Percentiles rank a stretch among this genome's conserved stretches.
phyloP scores from a whole-genome alignment of 306 rosid genomes.

The Glycyrrhiza uralensis region DNA sequence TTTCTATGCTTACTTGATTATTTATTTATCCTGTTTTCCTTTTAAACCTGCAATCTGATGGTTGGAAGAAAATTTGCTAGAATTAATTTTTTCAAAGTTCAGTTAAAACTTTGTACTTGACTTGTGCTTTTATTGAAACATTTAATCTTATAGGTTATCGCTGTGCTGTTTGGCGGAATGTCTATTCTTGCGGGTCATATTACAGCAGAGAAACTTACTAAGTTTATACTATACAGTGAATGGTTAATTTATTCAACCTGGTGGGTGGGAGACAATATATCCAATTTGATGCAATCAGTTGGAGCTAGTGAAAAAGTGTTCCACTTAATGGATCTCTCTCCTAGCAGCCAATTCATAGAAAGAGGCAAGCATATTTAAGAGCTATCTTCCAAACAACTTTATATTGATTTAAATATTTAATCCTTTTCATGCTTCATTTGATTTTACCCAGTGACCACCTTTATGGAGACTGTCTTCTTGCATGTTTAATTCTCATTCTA shows the following conservation, averaged over 20 bases:
- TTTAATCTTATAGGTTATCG: slow-evolving; percentile 57
- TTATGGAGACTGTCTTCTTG: not conserved
- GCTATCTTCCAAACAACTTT: slow-evolving; percentile 13
- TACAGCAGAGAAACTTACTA: slow-evolving; percentile 92
- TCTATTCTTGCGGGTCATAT: slow-evolving; percentile 82
- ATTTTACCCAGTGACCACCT: slow-evolving; percentile 16
- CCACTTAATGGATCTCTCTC: slow-evolving; percentile 84
- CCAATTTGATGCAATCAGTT: slow-evolving; percentile 92
- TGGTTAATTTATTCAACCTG: slow-evolving; percentile 95
- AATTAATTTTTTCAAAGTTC: slow-evolving; percentile 1
- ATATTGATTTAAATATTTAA: not conserved
- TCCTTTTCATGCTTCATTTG: slow-evolving; percentile 12
- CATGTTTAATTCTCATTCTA: slow-evolving; percentile 10
- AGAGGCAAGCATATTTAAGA: slow-evolving; percentile 56
- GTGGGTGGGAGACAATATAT: slow-evolving; percentile 97
- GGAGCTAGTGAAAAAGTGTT: slow-evolving; percentile 99
- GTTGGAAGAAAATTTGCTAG: not conserved
- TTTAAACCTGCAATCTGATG: not conserved
- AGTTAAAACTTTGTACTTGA: slow-evolving; percentile 25
- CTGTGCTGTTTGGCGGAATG: slow-evolving; percentile 88
- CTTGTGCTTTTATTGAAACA: slow-evolving; percentile 28
- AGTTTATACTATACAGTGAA: slow-evolving; percentile 90
- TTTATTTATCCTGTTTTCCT: not conserved
- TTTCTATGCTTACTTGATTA: not conserved
- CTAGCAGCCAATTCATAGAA: slow-evolving; percentile 72